These are phyloP conservation scores for Zymoseptoria tritici DNA, from an alignment of 2,329 filamentous ascomycete genomes.

Conservation along the genomic window DNA sequence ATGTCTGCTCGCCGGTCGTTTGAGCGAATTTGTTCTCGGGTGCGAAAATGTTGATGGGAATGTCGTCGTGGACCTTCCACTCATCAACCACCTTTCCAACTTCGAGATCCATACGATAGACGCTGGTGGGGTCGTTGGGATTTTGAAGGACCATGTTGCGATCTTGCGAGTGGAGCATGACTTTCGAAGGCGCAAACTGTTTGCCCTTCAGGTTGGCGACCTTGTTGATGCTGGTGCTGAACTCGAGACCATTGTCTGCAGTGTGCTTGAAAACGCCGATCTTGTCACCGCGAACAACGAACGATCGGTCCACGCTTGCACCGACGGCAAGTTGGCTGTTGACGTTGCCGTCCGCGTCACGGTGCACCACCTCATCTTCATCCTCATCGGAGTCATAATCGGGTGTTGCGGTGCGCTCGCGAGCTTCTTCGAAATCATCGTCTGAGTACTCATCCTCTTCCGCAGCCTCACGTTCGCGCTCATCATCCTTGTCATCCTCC, in stretches of 20 bases:
- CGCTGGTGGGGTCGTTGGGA: constrained; percentile 70
- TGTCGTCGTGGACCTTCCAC: constrained; percentile 97
- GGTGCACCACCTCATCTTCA: constrained; percentile 69
- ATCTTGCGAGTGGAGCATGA: constrained; percentile 91
- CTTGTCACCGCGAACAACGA: constrained; percentile 93
- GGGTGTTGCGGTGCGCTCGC: constrained; percentile 60
- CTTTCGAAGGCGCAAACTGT: constrained; percentile 88
- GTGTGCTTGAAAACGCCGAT: constrained; percentile 99
- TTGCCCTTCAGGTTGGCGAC: constrained; percentile 82
- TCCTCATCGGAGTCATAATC: constrained; percentile 64
- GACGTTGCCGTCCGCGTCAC: constrained; percentile 68
- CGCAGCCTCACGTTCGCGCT: constrained; percentile 47
- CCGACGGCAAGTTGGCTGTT: constrained; percentile 94
- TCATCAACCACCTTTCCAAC: constrained; percentile 97
- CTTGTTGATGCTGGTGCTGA: constrained; percentile 94
- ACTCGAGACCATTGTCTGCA: constrained; percentile 83
- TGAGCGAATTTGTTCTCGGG: constrained; percentile 97
- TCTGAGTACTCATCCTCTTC: constrained; percentile 48
- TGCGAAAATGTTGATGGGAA: constrained; percentile 82
- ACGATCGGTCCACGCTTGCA: constrained; percentile 94
- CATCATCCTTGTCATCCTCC: constrained; percentile 63
- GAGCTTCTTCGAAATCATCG: constrained; percentile 54
- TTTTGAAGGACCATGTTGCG: constrained; percentile 86
- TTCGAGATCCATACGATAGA: constrained; percentile 96
- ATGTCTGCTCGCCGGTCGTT: constrained; percentile 91